Evolutionary conservation across 2,329 filamentous ascomycete genomes (phyloP).

Genomic region (Pestalotiopsis sp.): DNA sequence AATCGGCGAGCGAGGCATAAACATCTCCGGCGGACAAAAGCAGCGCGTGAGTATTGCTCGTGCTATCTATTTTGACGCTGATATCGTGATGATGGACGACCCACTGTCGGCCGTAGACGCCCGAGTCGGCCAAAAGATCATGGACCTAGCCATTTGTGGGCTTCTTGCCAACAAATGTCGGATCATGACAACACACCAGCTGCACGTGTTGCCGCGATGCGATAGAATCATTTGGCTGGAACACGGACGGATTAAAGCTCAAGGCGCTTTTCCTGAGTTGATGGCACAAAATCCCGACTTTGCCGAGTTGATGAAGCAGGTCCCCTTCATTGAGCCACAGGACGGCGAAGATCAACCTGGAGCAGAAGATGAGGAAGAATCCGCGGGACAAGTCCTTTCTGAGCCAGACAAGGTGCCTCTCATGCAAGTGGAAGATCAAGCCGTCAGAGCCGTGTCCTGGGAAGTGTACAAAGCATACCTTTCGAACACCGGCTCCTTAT

Average conservation of each 20-base stretch:
- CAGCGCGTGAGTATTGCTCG: too few relatives aligned
- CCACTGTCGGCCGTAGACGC: too few relatives aligned
- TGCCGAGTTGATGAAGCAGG: slow-evolving; percentile 42
- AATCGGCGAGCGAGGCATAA: too few relatives aligned
- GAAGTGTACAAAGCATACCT: slow-evolving; percentile 79
- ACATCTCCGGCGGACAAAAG: too few relatives aligned
- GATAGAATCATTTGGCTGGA: slow-evolving; percentile 95
- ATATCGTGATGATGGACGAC: too few relatives aligned
- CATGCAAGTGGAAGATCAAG: slow-evolving; percentile 72
- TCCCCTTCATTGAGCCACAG: too few relatives aligned
- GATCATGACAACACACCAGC: slow-evolving; percentile 90
- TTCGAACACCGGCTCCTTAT: slow-evolving; percentile 70
- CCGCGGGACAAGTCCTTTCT: too few relatives aligned
- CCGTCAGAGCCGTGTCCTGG: slow-evolving; percentile 78
- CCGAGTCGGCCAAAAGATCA: slow-evolving; percentile 66
- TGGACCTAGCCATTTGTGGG: slow-evolving; percentile 91
- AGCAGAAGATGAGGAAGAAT: slow-evolving; percentile 62
- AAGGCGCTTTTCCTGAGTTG: slow-evolving; percentile 87
- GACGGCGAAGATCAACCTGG: too few relatives aligned
- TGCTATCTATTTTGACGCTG: too few relatives aligned
- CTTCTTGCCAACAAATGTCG: slow-evolving; percentile 87
- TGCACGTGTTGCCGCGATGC: slow-evolving; percentile 88
- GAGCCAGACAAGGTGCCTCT: too few relatives aligned
- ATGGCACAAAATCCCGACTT: slow-evolving; percentile 81
- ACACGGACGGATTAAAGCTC: slow-evolving; percentile 78